A percentile compares a stretch with the other conserved stretches of the same genome.
phyloP scores from a whole-genome alignment of 371 early-diverging fungal species.

The Mucor ambiguus region DNA sequence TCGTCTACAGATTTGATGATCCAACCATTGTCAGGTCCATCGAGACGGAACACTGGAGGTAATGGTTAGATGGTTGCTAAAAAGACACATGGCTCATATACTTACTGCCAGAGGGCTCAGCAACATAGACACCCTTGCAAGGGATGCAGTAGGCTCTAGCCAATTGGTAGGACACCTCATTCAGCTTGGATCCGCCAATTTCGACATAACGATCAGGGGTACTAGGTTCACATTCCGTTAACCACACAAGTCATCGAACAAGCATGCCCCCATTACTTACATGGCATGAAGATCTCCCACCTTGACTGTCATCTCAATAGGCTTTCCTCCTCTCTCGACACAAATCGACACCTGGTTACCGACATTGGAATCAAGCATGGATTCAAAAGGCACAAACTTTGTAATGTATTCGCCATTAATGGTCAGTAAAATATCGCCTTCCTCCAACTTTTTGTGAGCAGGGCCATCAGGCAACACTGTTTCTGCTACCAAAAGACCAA shows the following conservation, averaged over 20 bases:
- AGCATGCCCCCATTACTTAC: conserved; percentile 32
- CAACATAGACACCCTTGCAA: conserved; percentile 85
- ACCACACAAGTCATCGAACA: neutral
- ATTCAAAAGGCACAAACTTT: conserved; percentile 86
- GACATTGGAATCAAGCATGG: conserved; percentile 74
- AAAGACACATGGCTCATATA: neutral
- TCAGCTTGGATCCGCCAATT: conserved; percentile 86
- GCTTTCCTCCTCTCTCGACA: conserved; percentile 79
- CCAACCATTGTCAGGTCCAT: conserved; percentile 82
- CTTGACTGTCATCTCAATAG: conserved; percentile 56
- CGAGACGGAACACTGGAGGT: conserved; percentile 69
- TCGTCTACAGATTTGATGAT: conserved; percentile 76
- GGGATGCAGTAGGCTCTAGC: conserved; percentile 83
- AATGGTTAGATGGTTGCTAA: neutral
- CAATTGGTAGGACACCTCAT: conserved; percentile 88
- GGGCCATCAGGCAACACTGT: conserved; percentile 87
- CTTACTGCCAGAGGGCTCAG: conserved; percentile 59
- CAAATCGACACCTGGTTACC: conserved; percentile 62
- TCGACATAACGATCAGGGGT: conserved; percentile 84
- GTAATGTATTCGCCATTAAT: conserved; percentile 80
- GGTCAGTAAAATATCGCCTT: conserved; percentile 87
- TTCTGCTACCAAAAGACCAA: conserved; percentile 88
- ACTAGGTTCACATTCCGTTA: conserved; percentile 15
- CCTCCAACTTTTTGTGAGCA: conserved; percentile 70
- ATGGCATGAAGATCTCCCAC: conserved; percentile 79